These are phyloP conservation scores for Fusarium sp. DNA, from an alignment of 2,329 filamentous ascomycete genomes.

Conservation along the genomic window DNA sequence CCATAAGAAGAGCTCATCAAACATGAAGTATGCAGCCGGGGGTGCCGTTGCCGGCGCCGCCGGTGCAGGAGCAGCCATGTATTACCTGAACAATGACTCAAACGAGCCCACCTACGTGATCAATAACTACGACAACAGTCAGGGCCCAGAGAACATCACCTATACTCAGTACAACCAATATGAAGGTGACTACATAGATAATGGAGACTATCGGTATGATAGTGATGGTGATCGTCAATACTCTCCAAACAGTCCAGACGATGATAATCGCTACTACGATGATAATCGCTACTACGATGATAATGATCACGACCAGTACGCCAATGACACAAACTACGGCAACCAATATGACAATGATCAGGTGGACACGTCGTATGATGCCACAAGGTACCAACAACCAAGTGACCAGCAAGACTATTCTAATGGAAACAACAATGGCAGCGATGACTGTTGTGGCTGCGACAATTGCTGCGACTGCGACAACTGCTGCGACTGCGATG, in stretches of 20 bases:
- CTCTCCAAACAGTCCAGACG: not conserved
- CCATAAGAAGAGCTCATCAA: not conserved
- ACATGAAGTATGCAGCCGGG: not conserved
- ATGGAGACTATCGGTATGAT: not conserved
- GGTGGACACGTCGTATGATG: not conserved
- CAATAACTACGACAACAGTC: slow-evolving; percentile 11
- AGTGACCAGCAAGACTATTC: not conserved
- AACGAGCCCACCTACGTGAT: slow-evolving; percentile 8
- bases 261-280: not conserved
- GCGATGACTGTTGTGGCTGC: not conserved
- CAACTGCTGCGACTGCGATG: not conserved
- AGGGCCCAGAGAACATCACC: not conserved
- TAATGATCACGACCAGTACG: not conserved
- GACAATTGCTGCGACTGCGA: not conserved
- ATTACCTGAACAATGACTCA: slow-evolving; percentile 2
- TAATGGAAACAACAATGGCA: not conserved
- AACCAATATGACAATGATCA: not conserved
- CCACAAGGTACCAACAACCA: not conserved
- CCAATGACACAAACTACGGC: not conserved
- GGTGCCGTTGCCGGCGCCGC: not conserved
- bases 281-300: not conserved
- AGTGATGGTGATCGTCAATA: not conserved
- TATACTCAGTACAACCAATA: not conserved
- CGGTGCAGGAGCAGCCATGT: not conserved
- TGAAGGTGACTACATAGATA: not conserved